These are phyloP conservation scores for Selaginella moellendorffii DNA, from an alignment of 75 land plant species.

Conservation along the genomic window DNA sequence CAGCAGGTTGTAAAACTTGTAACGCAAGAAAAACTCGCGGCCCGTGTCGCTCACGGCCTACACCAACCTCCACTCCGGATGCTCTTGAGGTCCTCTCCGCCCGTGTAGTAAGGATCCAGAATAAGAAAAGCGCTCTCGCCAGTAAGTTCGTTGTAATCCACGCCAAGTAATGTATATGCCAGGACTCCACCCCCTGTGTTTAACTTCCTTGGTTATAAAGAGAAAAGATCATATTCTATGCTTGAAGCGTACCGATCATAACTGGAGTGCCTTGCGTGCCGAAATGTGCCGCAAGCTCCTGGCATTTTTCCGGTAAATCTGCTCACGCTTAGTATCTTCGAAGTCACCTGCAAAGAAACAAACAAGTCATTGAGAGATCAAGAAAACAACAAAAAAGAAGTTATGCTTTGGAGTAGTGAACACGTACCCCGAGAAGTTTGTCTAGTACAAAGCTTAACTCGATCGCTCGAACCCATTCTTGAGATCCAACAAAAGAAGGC, in stretches of 20 bases:
- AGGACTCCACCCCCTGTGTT: conserved; percentile 92
- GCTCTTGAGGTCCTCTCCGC: conserved; percentile 68
- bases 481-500: conserved; percentile 69
- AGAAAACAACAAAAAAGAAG: background rate
- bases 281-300: conserved; percentile 85
- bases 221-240: background rate
- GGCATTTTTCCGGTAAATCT: conserved; percentile 90
- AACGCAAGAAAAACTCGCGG: conserved; percentile 64
- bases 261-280: conserved; percentile 91
- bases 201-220: background rate
- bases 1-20: conserved; percentile 80
- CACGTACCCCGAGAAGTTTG: conserved; percentile 81
- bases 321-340: conserved; percentile 75
- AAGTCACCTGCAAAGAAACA: conserved; percentile 43
- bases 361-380: too few species aligned
- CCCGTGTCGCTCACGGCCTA: conserved; percentile 68
- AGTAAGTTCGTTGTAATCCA: conserved; percentile 69
- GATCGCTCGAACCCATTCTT: conserved; percentile 95
- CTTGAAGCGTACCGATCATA: conserved; percentile 69
- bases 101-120: conserved; percentile 93
- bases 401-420: too few species aligned
- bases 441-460: conserved; percentile 89
- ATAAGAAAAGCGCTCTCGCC: conserved; percentile 96
- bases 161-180: conserved; percentile 90
- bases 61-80: conserved; percentile 85